Percentiles rank a stretch among this genome's conserved stretches.
Conservation (phyloP, 2,329 filamentous ascomycete genomes). For the Pestalotiopsis sp. region DNA sequence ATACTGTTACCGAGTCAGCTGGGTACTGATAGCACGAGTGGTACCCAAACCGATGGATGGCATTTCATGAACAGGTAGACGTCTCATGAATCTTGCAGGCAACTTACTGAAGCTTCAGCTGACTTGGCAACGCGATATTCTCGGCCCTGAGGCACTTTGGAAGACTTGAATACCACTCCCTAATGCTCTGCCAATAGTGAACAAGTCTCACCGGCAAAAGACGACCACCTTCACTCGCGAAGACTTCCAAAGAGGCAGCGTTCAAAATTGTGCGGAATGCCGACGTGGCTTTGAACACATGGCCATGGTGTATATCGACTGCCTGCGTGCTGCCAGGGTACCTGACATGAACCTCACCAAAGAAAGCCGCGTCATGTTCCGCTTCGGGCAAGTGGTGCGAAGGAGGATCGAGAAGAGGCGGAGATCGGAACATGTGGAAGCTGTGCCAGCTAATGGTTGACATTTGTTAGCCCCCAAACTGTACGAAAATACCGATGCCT, state of each 20-base stretch:
- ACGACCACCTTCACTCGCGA: slow-evolving; percentile 11
- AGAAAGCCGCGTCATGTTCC: slow-evolving; percentile 26
- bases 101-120: slow-evolving; percentile 39
- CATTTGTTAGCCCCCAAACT: slow-evolving; percentile 11
- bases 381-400: slow-evolving; percentile 32
- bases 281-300: slow-evolving; percentile 30
- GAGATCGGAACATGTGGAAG: slow-evolving; percentile 27
- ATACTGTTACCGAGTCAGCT: slow-evolving; percentile 27
- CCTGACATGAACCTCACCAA: slow-evolving; percentile 38
- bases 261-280: slow-evolving; percentile 37
- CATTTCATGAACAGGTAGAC: neutral
- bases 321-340: slow-evolving; percentile 32
- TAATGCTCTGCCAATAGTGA: slow-evolving; percentile 21
- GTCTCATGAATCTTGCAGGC: neutral
- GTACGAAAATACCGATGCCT: neutral
- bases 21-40: neutral
- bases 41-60: neutral
- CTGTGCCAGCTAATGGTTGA: slow-evolving; percentile 17
- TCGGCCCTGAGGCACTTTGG: slow-evolving; percentile 28
- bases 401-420: slow-evolving; percentile 32
- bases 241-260: slow-evolving; percentile 25
- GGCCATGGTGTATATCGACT: slow-evolving; percentile 26
- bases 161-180: slow-evolving; percentile 31
- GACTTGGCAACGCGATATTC: slow-evolving; percentile 34
- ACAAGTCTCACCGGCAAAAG: slow-evolving; percentile 24